Evolutionary conservation across 192 early-diverging fungal genomes (phyloP).

Genomic region (Entomortierella chlamydospora): DNA sequence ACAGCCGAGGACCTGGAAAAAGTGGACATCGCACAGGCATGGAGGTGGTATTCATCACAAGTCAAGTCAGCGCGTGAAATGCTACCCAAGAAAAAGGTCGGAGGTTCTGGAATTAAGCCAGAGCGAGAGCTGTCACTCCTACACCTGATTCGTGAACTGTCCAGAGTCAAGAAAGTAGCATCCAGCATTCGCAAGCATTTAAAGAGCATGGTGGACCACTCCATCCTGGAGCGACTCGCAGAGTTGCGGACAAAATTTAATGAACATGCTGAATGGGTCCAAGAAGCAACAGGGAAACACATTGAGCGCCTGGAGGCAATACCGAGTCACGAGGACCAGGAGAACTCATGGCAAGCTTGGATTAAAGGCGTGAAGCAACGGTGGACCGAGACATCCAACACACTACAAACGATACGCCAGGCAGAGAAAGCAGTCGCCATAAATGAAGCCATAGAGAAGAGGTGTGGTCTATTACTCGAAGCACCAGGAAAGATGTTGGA

Average conservation of each 20-base stretch:
- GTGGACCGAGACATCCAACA: background rate
- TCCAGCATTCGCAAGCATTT: too few species aligned
- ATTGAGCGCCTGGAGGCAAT: background rate
- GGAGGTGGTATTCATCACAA: background rate
- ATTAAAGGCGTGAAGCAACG: background rate
- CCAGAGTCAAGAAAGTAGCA: background rate
- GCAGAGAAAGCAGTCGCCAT: background rate
- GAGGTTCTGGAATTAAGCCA: constrained; percentile 4
- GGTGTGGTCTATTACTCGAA: background rate
- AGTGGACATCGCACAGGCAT: background rate
- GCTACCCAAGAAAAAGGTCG: constrained; percentile 10
- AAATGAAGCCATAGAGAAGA: constrained; percentile 6
- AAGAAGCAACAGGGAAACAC: background rate
- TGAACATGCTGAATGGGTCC: too few species aligned
- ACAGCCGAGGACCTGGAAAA: background rate
- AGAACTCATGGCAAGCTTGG: background rate
- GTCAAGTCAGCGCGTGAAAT: background rate
- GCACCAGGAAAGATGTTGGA: constrained; percentile 15
- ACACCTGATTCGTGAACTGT: background rate
- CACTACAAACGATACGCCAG: background rate
- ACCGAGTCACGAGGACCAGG: too few species aligned
- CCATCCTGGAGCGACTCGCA: background rate
- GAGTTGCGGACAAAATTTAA: background rate
- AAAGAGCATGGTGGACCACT: too few species aligned
- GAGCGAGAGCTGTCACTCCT: background rate